Conservation (phyloP, 306 rosid genomes). For the Trifolium subterraneum region DNA sequence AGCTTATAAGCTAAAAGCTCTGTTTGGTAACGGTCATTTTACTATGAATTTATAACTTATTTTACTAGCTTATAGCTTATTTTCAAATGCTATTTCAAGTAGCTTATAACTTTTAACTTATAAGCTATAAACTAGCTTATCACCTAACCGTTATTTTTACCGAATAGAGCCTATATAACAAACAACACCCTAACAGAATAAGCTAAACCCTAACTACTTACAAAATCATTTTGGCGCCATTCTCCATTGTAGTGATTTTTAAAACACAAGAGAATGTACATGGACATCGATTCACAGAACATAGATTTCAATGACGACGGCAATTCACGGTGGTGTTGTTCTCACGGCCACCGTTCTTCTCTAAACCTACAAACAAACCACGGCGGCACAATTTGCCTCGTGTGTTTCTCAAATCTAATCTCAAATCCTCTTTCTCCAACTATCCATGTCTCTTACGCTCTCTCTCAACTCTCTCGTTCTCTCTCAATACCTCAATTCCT, state of each 20-base stretch:
- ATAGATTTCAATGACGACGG: slow-evolving; percentile 37
- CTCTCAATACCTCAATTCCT: slow-evolving; percentile 69
- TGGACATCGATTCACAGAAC: slow-evolving; percentile 44
- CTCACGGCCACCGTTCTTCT: slow-evolving; percentile 83
- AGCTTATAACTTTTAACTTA: too few relatives aligned
- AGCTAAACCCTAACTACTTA: too few relatives aligned
- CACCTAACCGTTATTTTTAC: too few relatives aligned
- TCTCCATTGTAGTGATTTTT: not conserved
- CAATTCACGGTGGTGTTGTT: slow-evolving; percentile 48
- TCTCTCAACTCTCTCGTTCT: slow-evolving; percentile 81
- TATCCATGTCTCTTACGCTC: slow-evolving; percentile 84
- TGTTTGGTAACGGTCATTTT: too few relatives aligned
- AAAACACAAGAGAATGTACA: slow-evolving; percentile 46
- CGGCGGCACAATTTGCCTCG: slow-evolving; percentile 84
- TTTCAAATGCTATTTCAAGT: too few relatives aligned
- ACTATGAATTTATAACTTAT: too few relatives aligned
- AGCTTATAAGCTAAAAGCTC: too few relatives aligned
- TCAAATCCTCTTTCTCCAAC: slow-evolving; percentile 81
- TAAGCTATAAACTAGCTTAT: too few relatives aligned
- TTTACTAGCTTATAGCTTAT: too few relatives aligned
- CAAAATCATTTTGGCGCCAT: slow-evolving; percentile 48
- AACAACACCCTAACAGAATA: too few relatives aligned
- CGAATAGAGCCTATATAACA: too few relatives aligned
- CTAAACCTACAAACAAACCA: slow-evolving; percentile 63
- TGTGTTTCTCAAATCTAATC: slow-evolving; percentile 85